These are phyloP conservation scores for Cercospora citrullina DNA, from an alignment of 2,329 filamentous ascomycete genomes.

Conservation along the genomic window DNA sequence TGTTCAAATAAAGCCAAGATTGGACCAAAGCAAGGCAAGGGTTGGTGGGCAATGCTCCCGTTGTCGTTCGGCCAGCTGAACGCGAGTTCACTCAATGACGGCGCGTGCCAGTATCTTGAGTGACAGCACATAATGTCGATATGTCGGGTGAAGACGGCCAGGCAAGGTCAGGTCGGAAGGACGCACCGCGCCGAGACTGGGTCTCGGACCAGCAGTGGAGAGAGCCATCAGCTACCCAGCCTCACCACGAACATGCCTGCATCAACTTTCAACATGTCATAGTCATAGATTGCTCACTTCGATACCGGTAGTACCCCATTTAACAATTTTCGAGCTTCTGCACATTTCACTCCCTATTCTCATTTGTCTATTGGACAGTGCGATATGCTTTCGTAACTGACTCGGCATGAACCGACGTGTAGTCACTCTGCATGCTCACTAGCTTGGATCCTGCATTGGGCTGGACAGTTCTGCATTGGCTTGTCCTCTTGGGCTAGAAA, in stretches of 20 bases:
- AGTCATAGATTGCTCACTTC: background rate
- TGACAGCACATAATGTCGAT: background rate
- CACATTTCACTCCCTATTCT: background rate
- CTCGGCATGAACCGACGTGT: slow-evolving; percentile 7
- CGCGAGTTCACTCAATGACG: background rate
- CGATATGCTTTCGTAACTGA: slow-evolving; percentile 10
- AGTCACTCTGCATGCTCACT: slow-evolving; percentile 9
- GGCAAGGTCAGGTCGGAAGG: background rate
- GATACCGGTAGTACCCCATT: background rate
- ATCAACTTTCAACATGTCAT: background rate
- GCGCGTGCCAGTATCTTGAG: background rate
- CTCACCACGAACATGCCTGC: slow-evolving; percentile 7
- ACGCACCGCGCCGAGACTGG: background rate
- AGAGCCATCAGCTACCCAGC: background rate
- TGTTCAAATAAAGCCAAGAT: background rate
- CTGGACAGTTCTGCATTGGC: background rate
- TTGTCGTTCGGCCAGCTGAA: background rate
- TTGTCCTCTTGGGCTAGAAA: slow-evolving; percentile 2
- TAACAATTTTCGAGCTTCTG: background rate
- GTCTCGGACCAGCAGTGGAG: background rate
- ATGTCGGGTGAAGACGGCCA: background rate
- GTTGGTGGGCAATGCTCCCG: background rate
- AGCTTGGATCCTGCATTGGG: slow-evolving; percentile 10
- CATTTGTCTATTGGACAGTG: slow-evolving; percentile 10
- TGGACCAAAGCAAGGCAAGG: background rate